These are phyloP conservation scores for Phytophthora citricola DNA, from an alignment of 352 stramenopile genomes.

Conservation along the genomic window DNA sequence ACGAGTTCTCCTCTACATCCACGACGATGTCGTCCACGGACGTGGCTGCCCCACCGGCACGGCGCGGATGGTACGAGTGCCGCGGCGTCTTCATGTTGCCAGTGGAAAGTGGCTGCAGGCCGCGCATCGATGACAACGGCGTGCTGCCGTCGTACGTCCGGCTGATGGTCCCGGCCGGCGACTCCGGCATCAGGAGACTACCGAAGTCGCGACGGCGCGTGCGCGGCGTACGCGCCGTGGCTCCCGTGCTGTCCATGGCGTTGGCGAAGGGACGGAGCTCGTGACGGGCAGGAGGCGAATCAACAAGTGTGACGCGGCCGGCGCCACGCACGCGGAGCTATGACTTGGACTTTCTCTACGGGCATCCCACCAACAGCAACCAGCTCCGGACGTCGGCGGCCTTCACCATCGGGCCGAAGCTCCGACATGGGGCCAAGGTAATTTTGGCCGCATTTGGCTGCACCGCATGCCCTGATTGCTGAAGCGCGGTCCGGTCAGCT, in stretches of 20 bases:
- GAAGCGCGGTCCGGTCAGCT: slow-evolving; percentile 26
- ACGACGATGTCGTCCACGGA: slow-evolving; percentile 39
- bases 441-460: not conserved
- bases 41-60: slow-evolving; percentile 10
- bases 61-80: slow-evolving; percentile 58
- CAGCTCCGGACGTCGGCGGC: slow-evolving; percentile 3
- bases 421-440: not conserved
- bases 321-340: slow-evolving; percentile 18
- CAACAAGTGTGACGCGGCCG: slow-evolving; percentile 26
- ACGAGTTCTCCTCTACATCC: slow-evolving; percentile 33
- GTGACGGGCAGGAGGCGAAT: slow-evolving; percentile 23
- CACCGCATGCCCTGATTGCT: slow-evolving; percentile 6
- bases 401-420: not conserved
- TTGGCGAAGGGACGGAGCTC: not conserved
- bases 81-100: slow-evolving; percentile 54
- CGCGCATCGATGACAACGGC: slow-evolving; percentile 23
- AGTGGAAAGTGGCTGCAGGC: slow-evolving; percentile 4
- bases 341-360: slow-evolving; percentile 14
- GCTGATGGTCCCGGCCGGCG: slow-evolving; percentile 26
- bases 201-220: slow-evolving; percentile 40
- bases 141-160: slow-evolving; percentile 50
- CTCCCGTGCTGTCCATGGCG: slow-evolving; percentile 83
- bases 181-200: slow-evolving; percentile 27
- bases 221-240: slow-evolving; percentile 74
- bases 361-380: slow-evolving; percentile 1